Evolutionary conservation across 1,139 yeast species (phyloP).

Genomic region (Zhuliangozyma blackwelliae): DNA sequence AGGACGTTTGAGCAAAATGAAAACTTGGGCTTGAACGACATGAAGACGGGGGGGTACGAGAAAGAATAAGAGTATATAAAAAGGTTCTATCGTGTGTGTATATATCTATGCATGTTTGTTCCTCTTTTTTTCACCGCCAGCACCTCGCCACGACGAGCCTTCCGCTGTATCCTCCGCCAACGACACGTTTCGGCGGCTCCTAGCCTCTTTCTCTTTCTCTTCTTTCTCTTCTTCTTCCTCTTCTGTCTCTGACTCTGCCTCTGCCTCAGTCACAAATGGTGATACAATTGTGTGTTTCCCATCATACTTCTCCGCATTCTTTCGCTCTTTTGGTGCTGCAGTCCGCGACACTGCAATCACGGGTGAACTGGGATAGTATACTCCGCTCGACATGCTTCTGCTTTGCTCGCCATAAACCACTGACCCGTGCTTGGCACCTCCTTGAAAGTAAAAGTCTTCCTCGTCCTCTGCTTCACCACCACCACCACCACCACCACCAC

Average conservation of each 20-base stretch:
- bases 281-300: no score
- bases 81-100: slow-evolving; percentile 9
- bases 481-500: no score
- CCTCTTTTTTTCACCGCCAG: neutral
- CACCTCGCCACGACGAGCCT: slow-evolving; percentile 10
- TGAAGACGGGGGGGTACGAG: slow-evolving; percentile 34
- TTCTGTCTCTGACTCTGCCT: no score
- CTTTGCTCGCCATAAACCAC: slow-evolving; percentile 5
- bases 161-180: slow-evolving; percentile 7
- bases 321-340: neutral
- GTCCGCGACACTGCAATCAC: neutral
- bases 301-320: no score
- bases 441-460: no score
- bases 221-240: no score
- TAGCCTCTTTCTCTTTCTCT: no score
- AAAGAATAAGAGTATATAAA: slow-evolving; percentile 4
- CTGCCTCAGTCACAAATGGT: no score
- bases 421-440: slow-evolving; percentile 2
- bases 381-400: slow-evolving; percentile 6
- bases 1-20: slow-evolving; percentile 87
- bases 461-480: no score
- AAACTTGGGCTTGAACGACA: slow-evolving; percentile 84
- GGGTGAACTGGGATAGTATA: slow-evolving; percentile 10
- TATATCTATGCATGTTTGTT: slow-evolving; percentile 1
- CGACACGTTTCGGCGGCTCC: slow-evolving; percentile 1